phyloP scores from a whole-genome alignment of 2,329 filamentous ascomycete genomes.

The Mycosphaerella sp. region DNA sequence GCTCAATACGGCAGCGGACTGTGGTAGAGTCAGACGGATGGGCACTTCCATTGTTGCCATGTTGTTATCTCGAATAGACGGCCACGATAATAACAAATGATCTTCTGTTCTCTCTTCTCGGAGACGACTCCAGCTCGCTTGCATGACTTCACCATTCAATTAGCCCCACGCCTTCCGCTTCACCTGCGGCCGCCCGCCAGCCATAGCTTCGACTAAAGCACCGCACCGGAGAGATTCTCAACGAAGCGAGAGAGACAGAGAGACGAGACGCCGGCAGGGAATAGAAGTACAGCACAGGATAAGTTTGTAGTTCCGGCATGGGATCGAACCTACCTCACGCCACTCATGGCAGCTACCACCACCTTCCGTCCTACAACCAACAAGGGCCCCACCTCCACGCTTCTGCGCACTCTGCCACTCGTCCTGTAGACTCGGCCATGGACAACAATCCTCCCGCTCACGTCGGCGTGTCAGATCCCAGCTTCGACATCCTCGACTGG shows the following conservation, averaged over 20 bases:
- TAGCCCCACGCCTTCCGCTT: neutral
- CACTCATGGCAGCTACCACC: neutral
- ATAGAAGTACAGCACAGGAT: neutral
- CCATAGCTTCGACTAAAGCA: too few relatives aligned
- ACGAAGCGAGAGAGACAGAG: too few relatives aligned
- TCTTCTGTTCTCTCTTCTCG: neutral
- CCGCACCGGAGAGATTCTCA: too few relatives aligned
- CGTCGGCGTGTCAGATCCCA: constrained; percentile 36
- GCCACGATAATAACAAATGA: too few relatives aligned
- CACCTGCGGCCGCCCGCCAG: neutral
- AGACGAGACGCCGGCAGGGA: too few relatives aligned
- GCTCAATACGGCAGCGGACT: too few relatives aligned
- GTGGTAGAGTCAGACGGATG: too few relatives aligned
- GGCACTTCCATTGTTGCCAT: too few relatives aligned
- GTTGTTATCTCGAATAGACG: too few relatives aligned
- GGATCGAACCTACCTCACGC: neutral
- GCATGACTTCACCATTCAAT: constrained; percentile 6
- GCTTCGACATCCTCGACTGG: constrained; percentile 85
- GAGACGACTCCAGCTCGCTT: neutral
- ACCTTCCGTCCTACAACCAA: neutral
- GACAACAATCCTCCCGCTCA: constrained; percentile 8
- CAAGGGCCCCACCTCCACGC: neutral
- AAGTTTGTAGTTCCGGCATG: too few relatives aligned
- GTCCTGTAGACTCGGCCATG: constrained; percentile 17
- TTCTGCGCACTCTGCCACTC: constrained; percentile 1